Base-by-base conservation (phyloP, 441 rosid species). In the Mallotus japonicus region DNA sequence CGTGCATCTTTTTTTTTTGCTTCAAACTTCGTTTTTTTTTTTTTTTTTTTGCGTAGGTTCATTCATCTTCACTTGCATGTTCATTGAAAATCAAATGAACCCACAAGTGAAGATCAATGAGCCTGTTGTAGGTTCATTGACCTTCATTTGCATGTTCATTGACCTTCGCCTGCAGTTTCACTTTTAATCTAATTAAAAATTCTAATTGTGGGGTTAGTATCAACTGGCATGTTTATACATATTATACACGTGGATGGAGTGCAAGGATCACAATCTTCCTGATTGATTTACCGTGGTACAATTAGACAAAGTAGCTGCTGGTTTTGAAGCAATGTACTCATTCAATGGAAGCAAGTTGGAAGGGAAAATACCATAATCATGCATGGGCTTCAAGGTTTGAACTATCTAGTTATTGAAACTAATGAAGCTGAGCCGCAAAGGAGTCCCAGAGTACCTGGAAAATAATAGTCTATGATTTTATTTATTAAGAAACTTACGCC, bases 241-340 rank as follows among this genome's bases (percentile, higher is more conserved):
- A 95, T 76, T 89, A 87, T 73, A 70, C 73, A 15, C 63, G 85
- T 0, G 99, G 99, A 53, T 95, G 99, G 97, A 85, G 84, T 8
- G 95, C 98, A 47, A 85, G 96, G 74, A 73, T 95, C 76, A 95
- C 99, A 0, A 32, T 92, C 71, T 95, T 60, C 75, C 86, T 0
- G 93, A 95, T 78, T 95, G 99, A 98, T 95, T 92, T 77, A 82
- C 92, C 3, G 98, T 97, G 0, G 85, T 89, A 51, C 83, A 89
- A 65, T 17, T 95, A 82, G 77, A 78, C 73, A 86, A 90, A 14
- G 91, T 87, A 40, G 87, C 84, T n/a, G 81, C 85, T 1, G 98
- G 96, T 32, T 92, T 90, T 50, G 86, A 91, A 77, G 88, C 87
- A 55, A 80, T 82, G 66, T 95, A 91, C 81, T 92, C 99, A 0